phyloP scores from a whole-genome alignment of 768 basidiomycete species.

The Xerocomellus intermedius region DNA sequence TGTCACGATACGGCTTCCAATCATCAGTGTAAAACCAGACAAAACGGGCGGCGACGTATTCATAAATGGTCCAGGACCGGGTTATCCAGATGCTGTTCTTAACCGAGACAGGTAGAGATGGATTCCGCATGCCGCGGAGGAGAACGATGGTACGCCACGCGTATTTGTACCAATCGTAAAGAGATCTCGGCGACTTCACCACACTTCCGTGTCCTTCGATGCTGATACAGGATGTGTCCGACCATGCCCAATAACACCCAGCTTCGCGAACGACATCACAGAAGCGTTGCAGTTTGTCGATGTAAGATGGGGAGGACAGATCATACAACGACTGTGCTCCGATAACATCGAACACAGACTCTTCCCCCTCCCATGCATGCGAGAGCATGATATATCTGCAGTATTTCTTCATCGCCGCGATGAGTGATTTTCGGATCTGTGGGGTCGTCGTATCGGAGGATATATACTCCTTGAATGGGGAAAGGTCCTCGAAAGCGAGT shows the following conservation, averaged over 20 bases:
- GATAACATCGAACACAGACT: not conserved
- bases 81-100: not conserved
- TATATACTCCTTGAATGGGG: too few species aligned
- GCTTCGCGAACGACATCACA: not conserved
- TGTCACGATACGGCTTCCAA: not conserved
- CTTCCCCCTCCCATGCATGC: too few species aligned
- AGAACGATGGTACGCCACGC: conserved; percentile 2
- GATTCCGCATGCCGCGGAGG: not conserved
- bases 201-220: too few species aligned
- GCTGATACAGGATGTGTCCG: not conserved
- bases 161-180: not conserved
- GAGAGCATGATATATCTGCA: too few species aligned
- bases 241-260: conserved; percentile 1
- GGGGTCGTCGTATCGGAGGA: too few species aligned
- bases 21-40: too few species aligned
- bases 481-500: too few species aligned
- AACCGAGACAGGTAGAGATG: not conserved
- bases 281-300: not conserved
- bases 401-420: too few species aligned
- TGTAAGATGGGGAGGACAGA: not conserved
- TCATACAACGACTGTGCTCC: not conserved
- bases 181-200: not conserved
- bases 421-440: too few species aligned
- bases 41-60: not conserved
- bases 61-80: not conserved